phyloP scores from a whole-genome alignment of 371 early-diverging fungal species.

The Dentiscutata heterogama region DNA sequence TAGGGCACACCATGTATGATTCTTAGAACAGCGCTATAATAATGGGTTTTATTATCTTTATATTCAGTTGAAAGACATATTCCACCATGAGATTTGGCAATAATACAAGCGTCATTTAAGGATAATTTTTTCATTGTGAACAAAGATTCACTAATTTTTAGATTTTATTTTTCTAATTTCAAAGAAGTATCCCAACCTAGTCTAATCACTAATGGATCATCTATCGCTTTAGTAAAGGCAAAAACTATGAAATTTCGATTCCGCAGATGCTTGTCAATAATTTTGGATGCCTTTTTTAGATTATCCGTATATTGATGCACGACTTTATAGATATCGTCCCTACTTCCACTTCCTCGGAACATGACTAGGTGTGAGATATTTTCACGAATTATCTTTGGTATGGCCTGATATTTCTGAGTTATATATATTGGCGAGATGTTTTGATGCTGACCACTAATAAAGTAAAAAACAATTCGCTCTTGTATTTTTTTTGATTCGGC shows the following conservation, averaged over 20 bases:
- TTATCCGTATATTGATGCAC: too few species aligned
- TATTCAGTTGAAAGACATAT: constrained; percentile 24
- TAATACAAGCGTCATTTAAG: constrained; percentile 34
- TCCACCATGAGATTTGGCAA: constrained; percentile 30
- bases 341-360: not conserved
- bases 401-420: not conserved
- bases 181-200: not conserved
- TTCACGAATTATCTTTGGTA: constrained; percentile 32
- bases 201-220: not conserved
- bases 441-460: too few species aligned
- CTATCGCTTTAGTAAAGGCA: not conserved
- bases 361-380: not conserved
- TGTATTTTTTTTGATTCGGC: too few species aligned
- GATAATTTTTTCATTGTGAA: constrained; percentile 33
- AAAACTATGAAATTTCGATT: too few species aligned
- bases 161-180: not conserved
- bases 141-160: not conserved
- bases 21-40: constrained; percentile 24
- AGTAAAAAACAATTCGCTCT: too few species aligned
- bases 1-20: constrained; percentile 2
- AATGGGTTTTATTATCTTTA: constrained; percentile 22
- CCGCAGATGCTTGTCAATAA: too few species aligned
- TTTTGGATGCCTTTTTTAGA: too few species aligned
- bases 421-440: too few species aligned
- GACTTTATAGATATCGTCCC: not conserved